phyloP scores from a whole-genome alignment of 257 asterid species.

The Scutellaria baicalensis region DNA sequence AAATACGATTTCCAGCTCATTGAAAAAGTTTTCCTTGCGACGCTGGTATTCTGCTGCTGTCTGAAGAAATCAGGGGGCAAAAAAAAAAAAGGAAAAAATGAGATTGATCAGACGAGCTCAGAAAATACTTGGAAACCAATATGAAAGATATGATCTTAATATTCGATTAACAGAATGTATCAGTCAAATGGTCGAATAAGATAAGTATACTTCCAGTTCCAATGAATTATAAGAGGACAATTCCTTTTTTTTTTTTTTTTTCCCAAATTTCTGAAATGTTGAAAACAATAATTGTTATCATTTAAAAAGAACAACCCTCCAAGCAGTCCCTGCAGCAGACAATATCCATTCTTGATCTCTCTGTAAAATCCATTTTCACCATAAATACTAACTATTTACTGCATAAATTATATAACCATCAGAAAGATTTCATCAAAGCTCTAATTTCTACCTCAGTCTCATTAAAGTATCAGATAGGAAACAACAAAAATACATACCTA shows the following conservation, averaged over 20 bases:
- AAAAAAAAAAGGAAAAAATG: background rate
- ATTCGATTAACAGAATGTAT: background rate
- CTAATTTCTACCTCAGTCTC: no score
- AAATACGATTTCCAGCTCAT: slow-evolving; percentile 76
- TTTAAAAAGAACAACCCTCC: background rate
- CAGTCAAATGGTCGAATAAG: background rate
- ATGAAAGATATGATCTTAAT: background rate
- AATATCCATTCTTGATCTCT: background rate
- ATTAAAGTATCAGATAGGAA: no score
- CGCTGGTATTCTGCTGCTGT: slow-evolving; percentile 86
- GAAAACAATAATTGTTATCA: background rate
- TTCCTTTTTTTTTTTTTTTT: background rate
- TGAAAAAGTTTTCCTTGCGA: slow-evolving; percentile 81
- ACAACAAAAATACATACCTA: no score
- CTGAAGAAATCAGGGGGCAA: slow-evolving; percentile 24
- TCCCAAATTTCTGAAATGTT: background rate
- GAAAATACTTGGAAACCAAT: background rate
- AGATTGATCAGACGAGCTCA: background rate
- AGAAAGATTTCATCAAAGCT: background rate
- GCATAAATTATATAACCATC: background rate
- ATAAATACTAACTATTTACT: background rate
- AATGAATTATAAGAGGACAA: background rate
- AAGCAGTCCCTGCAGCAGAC: background rate
- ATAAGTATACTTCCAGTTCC: background rate
- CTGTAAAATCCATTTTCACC: background rate